Base-by-base conservation (phyloP, 805 yeast genomes). In the Candida xiaguanensis region DNA sequence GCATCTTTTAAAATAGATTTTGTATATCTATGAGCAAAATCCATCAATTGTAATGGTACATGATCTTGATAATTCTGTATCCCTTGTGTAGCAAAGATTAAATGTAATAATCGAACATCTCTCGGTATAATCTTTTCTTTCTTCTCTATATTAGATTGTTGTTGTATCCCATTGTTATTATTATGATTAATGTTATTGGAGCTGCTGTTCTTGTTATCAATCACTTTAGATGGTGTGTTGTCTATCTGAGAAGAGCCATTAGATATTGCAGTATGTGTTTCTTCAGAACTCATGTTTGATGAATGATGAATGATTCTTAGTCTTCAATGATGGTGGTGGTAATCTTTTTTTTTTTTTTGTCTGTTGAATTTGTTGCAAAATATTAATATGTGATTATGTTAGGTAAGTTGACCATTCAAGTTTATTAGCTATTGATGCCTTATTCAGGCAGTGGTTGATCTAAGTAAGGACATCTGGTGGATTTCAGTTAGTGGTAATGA, bases 21-120 rank as follows among this genome's bases (percentile, higher is more conserved):
- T 4, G 99, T 88, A 69, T 93, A 93, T 46, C 83, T 63, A 62
- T 86, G 83, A 11, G 99, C 98, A 67, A 93, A 93, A 59, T 93
- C 99, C 95, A 95, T 88, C 42, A 93, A 70, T 59, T 93, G 98
- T 17, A 95, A 61, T 0, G 98, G 96, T 3, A 93, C 98, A 42
- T 89, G 95, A 55, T 93, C 98, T 58, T 93, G 96, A 62, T 91
- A 93, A 43, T 84, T 78, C 41, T 84, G 86, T 19, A 93, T 85
- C 1, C 95, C 90, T 64, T 91, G 95, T 0, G 97, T 85, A 12
- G 98, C 98, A 53, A 93, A 77, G 24, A 93, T 83, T 58, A 93
- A 68, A 58, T 91, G 97, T 34, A 93, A 67, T 44, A 95, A 74
- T 43, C 97, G 75, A 31, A 91, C 97, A 59, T 93, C 99, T 43